Evolutionary conservation across 805 yeast species (phyloP).

Genomic region (Ogataea polymorpha): DNA sequence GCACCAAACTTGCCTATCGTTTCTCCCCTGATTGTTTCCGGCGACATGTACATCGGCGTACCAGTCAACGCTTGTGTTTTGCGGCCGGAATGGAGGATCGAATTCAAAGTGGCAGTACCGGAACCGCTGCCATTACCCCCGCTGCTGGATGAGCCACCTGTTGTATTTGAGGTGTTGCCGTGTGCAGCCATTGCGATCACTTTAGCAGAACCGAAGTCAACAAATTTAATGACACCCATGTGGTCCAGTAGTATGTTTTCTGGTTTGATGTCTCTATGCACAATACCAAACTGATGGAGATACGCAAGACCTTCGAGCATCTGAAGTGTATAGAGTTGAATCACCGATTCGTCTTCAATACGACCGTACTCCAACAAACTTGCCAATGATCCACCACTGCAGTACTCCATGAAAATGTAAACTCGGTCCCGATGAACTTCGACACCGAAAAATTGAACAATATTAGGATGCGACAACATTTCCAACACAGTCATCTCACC

Average conservation of each 20-base stretch:
- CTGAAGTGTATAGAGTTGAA: conserved; percentile 86
- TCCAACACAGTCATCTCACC: conserved; percentile 97
- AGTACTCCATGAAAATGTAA: conserved; percentile 94
- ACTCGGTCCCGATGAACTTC: conserved; percentile 96
- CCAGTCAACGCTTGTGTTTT: conserved; percentile 60
- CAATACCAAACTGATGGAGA: conserved; percentile 89
- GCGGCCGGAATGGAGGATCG: conserved; percentile 22
- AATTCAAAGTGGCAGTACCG: conserved; percentile 14
- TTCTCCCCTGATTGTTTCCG: conserved; percentile 87
- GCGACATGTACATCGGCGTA: conserved; percentile 99
- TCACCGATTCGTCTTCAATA: conserved; percentile 90
- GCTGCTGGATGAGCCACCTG: conserved; percentile 3
- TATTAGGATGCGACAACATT: conserved; percentile 92
- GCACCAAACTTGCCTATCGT: conserved; percentile 59
- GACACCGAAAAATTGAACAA: conserved; percentile 94
- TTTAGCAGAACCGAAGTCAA: conserved; percentile 97
- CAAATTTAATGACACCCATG: conserved; percentile 90
- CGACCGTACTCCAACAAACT: conserved; percentile 85
- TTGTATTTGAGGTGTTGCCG: conserved; percentile 4
- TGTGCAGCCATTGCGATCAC: conserved; percentile 65
- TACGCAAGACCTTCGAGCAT: conserved; percentile 95
- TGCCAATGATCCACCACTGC: conserved; percentile 93
- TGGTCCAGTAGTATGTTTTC: conserved; percentile 88
- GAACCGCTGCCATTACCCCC: conserved; percentile 11
- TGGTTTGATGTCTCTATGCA: conserved; percentile 96